Base-by-base conservation (phyloP, 495 filamentous ascomycete species). In the Aspergillus cavernicola region DNA sequence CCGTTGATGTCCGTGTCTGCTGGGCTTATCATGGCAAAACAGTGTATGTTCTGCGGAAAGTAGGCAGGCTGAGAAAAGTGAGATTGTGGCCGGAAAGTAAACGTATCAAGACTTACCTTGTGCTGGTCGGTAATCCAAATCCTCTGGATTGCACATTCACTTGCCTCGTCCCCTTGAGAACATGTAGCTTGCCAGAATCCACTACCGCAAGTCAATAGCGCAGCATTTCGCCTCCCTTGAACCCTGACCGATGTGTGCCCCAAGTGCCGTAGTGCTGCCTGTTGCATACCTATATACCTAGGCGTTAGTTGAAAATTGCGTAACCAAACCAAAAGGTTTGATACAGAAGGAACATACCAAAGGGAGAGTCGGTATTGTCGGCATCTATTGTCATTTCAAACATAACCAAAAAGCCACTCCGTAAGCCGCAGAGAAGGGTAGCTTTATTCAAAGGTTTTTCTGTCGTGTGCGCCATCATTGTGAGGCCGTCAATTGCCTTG, bases 91-190 rank as follows among this genome's bases (percentile, higher is more conserved):
- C 13, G 6, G 18, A 22, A 26, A 22, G 9, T 5, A 18, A n/a
- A 20, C 6, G 18, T 9, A 33, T 1, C 7, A 22, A 20, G 36
- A 58, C 73, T 66, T 51, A 77, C 74, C 56, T 69, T 69, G 37
- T 64, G 72, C 44, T 73, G 72, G 39, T 77, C 71, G 1, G 74
- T 75, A 23, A 77, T 67, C 69, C 72, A 77, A 31, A 77, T 58
- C 33, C 66, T 57, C 39, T 66, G 57, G 9, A 74, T 51, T 15
- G 55, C 51, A 48, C 59, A 75, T 7, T 65, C 62, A 22, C 54
- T 53, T 9, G 42, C 33, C 26, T 58, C 57, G 16, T 51, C 50
- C 13, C 64, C 60, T 2, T 45, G 50, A 24, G 43, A 46, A 42
- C 65, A 66, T 18, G 66, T 66, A 11, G 68, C 57, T 33, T 63